Conservation (phyloP, 2,329 filamentous ascomycete species). For the Camptophora hylomeconis region DNA sequence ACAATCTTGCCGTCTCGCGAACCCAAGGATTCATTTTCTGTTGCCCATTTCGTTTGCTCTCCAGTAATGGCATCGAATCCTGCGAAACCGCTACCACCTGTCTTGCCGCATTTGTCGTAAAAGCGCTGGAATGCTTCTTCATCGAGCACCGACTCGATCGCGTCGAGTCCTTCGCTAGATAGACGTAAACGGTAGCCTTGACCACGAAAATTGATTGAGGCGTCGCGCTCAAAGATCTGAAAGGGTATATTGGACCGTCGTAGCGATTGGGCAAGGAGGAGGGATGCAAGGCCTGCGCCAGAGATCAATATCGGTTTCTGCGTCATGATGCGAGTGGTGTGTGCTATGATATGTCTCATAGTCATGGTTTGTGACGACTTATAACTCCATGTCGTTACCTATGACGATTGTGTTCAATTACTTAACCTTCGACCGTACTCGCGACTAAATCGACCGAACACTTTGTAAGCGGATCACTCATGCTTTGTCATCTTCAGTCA, state of each 20-base stretch:
- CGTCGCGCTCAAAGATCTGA: conserved; percentile 25
- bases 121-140: conserved; percentile 17
- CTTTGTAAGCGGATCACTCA: too few species aligned
- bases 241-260: conserved; percentile 23
- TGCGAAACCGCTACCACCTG: conserved; percentile 41
- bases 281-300: conserved; percentile 25
- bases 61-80: conserved; percentile 42
- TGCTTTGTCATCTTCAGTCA: too few species aligned
- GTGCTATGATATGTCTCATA: too few species aligned
- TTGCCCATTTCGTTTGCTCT: conserved; percentile 17
- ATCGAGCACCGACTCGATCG: conserved; percentile 45
- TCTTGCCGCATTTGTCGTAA: conserved; percentile 25
- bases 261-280: conserved; percentile 25
- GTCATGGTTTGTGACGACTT: too few species aligned
- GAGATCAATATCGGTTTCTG: conserved; percentile 23
- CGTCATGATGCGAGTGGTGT: too few species aligned
- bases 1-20: conserved; percentile 47
- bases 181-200: conserved; percentile 29
- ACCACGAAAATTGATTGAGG: conserved; percentile 18
- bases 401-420: too few species aligned
- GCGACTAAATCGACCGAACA: too few species aligned
- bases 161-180: conserved; percentile 17
- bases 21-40: conserved; percentile 20
- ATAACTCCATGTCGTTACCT: too few species aligned
- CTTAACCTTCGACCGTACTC: too few species aligned